Conservation (phyloP, 306 rosid species). For the Quercus ilex region DNA sequence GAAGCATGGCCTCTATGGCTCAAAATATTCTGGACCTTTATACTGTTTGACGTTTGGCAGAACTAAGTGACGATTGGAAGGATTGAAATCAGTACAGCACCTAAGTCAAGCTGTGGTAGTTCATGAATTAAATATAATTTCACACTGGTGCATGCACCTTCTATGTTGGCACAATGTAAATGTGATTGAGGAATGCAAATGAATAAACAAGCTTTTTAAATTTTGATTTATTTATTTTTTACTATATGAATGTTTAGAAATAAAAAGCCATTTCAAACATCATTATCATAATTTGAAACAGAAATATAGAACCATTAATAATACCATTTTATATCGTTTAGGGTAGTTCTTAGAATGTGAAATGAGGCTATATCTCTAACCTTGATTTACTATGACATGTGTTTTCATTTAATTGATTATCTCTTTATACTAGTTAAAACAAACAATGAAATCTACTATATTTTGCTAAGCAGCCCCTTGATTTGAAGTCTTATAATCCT, state of each 20-base stretch:
- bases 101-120: background rate
- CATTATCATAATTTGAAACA: background rate
- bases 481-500: background rate
- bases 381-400: background rate
- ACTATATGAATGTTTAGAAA: background rate
- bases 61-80: background rate
- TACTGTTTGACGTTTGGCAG: background rate
- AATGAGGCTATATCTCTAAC: background rate
- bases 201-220: background rate
- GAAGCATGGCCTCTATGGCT: background rate
- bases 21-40: background rate
- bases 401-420: background rate
- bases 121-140: background rate
- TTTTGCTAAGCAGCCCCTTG: background rate
- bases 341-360: constrained; percentile 1
- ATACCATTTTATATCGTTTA: background rate
- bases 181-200: background rate
- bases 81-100: background rate
- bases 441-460: background rate
- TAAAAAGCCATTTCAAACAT: background rate
- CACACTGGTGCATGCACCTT: background rate
- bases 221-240: background rate
- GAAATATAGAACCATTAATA: background rate
- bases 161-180: background rate
- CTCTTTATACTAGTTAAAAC: background rate